A percentile compares a stretch with the other conserved stretches of the same genome.
phyloP scores from a whole-genome alignment of 2,329 filamentous ascomycete species.

The Pseudonectria foliicola region DNA sequence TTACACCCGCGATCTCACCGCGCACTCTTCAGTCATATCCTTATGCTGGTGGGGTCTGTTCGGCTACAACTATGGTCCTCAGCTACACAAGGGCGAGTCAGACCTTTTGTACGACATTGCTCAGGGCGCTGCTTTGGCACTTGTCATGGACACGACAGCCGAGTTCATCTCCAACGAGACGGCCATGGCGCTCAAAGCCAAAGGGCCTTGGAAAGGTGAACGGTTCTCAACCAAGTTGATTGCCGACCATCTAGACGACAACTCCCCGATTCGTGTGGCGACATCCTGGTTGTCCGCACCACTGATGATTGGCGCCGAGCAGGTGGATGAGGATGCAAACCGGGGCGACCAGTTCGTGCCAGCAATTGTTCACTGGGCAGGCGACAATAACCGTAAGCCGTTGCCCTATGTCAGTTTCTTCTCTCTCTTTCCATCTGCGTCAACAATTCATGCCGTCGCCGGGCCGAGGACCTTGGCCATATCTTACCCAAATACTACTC shows the following conservation, averaged over 20 bases:
- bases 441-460: slow-evolving; percentile 33
- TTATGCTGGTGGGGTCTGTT: slow-evolving; percentile 37
- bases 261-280: slow-evolving; percentile 21
- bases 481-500: slow-evolving; percentile 33
- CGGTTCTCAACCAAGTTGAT: slow-evolving; percentile 30
- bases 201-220: slow-evolving; percentile 26
- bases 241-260: slow-evolving; percentile 26
- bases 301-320: slow-evolving; percentile 36
- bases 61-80: slow-evolving; percentile 30
- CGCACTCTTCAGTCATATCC: slow-evolving; percentile 33
- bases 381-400: slow-evolving; percentile 30
- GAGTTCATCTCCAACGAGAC: slow-evolving; percentile 22
- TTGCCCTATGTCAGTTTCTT: slow-evolving; percentile 34
- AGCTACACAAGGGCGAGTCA: slow-evolving; percentile 29
- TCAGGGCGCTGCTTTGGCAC: slow-evolving; percentile 32
- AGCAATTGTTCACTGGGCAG: slow-evolving; percentile 39
- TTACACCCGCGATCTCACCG: slow-evolving; percentile 19
- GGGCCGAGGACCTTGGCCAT: slow-evolving; percentile 26
- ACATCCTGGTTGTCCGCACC: slow-evolving; percentile 35
- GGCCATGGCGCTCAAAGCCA: slow-evolving; percentile 22
- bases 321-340: slow-evolving; percentile 29
- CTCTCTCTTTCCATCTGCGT: slow-evolving; percentile 34
- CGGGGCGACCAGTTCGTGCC: slow-evolving; percentile 36
- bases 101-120: slow-evolving; percentile 36
- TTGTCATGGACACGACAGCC: slow-evolving; percentile 28